Conservation (phyloP, 2,329 filamentous ascomycete species). For the Penicillium sumatraense region DNA sequence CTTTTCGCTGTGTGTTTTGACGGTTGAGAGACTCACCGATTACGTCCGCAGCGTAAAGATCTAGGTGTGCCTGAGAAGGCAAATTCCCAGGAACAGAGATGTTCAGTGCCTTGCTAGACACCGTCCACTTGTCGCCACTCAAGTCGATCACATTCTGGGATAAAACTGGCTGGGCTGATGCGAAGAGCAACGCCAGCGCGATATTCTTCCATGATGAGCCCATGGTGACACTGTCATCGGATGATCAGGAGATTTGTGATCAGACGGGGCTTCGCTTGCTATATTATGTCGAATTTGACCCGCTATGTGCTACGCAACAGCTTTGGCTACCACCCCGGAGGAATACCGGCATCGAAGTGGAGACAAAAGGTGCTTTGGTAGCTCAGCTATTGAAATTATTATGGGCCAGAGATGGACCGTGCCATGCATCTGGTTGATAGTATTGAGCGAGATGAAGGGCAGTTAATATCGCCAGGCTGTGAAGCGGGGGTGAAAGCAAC, state of each 20-base stretch:
- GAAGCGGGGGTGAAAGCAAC: constrained; percentile 22
- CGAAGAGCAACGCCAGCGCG: constrained; percentile 21
- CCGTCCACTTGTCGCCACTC: constrained; percentile 49
- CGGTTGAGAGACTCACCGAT: constrained; percentile 51
- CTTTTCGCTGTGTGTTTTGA: neutral
- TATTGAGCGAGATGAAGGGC: neutral
- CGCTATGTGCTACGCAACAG: constrained; percentile 3
- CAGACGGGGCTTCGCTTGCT: neutral
- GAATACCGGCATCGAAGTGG: constrained; percentile 5
- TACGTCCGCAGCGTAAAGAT: constrained; percentile 58
- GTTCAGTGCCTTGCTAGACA: constrained; percentile 52
- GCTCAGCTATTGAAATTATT: neutral
- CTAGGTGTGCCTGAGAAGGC: constrained; percentile 64
- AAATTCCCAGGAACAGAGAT: constrained; percentile 59
- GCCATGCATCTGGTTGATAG: constrained; percentile 3
- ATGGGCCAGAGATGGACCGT: constrained; percentile 1
- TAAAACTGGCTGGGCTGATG: constrained; percentile 12
- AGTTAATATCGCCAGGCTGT: neutral
- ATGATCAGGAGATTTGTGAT: neutral
- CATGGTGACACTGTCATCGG: constrained; percentile 23
- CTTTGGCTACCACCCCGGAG: neutral
- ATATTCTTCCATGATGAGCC: constrained; percentile 18
- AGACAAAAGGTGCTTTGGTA: neutral
- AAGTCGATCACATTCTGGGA: constrained; percentile 47
- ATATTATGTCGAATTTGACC: neutral